A percentile compares a stretch with the other conserved stretches of the same genome.
Conservation (phyloP, 2,329 filamentous ascomycete genomes). For the Microcyclosporella mali region DNA sequence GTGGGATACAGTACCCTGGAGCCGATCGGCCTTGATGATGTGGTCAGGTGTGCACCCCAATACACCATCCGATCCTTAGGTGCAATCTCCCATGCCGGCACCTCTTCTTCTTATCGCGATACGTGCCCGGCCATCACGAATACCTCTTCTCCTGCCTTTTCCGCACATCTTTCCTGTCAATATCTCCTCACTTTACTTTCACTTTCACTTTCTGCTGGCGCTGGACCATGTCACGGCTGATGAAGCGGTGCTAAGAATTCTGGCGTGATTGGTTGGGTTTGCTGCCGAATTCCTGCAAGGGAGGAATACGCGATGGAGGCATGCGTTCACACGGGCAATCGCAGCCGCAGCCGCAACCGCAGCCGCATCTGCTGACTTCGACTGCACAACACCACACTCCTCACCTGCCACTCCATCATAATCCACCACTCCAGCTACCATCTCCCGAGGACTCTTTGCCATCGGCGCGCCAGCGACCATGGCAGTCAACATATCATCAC, state of each 20-base stretch:
- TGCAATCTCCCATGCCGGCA: neutral
- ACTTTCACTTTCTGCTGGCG: too few species aligned
- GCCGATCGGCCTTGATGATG: too few species aligned
- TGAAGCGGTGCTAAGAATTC: too few species aligned
- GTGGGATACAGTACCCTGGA: too few species aligned
- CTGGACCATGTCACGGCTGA: too few species aligned
- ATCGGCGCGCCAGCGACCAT: too few species aligned
- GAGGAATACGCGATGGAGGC: slow-evolving; percentile 1
- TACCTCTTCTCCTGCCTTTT: neutral
- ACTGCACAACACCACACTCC: neutral
- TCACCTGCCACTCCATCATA: neutral
- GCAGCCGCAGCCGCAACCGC: too few species aligned
- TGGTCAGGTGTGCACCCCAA: neutral
- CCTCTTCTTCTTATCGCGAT: slow-evolving; percentile 4
- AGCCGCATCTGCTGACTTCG: neutral
- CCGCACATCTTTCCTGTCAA: too few species aligned
- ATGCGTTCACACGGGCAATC: neutral
- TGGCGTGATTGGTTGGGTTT: neutral
- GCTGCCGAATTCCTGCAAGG: neutral
- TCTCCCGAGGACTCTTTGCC: slow-evolving; percentile 19
- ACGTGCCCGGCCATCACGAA: neutral
- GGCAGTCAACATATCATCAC: neutral
- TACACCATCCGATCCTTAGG: neutral
- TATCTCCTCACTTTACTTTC: too few species aligned
- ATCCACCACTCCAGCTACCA: slow-evolving; percentile 14